These are phyloP conservation scores for Calycina herbarum DNA, from an alignment of 2,329 filamentous ascomycete genomes.

Conservation along the genomic window DNA sequence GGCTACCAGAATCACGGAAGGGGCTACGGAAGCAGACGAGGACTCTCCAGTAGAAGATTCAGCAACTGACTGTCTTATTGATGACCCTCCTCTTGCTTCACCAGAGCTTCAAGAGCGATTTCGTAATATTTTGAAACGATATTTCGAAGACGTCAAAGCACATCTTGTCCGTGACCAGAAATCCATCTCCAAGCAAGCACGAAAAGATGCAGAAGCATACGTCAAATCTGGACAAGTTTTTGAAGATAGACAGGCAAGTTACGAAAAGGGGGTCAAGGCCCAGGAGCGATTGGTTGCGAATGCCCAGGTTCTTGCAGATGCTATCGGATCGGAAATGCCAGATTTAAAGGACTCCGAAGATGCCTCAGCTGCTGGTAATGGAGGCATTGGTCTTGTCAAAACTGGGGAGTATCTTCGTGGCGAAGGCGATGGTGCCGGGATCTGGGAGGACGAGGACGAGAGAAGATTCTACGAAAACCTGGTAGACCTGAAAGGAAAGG, in stretches of 20 bases:
- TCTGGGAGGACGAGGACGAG: conserved; percentile 99
- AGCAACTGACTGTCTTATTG: conserved; percentile 44
- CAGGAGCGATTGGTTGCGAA: conserved; percentile 90
- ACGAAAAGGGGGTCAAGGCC: conserved; percentile 88
- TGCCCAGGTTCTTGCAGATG: conserved; percentile 87
- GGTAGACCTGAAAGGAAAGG: conserved; percentile 91
- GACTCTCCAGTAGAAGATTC: conserved; percentile 52
- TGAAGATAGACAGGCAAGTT: conserved; percentile 92
- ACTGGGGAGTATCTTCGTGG: conserved; percentile 89
- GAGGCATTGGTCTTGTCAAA: conserved; percentile 89
- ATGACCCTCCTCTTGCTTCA: conserved; percentile 73
- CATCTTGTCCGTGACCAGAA: conserved; percentile 93
- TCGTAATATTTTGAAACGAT: conserved; percentile 78
- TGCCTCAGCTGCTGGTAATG: conserved; percentile 62
- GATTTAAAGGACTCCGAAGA: conserved; percentile 83
- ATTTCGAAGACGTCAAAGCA: conserved; percentile 88
- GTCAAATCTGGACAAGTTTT: conserved; percentile 98
- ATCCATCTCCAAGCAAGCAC: conserved; percentile 79
- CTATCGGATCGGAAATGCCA: conserved; percentile 88
- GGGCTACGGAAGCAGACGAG: conserved; percentile 46
- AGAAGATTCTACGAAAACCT: conserved; percentile 97
- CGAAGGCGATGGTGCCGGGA: conserved; percentile 85
- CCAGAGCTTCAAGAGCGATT: conserved; percentile 83
- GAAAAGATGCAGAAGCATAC: conserved; percentile 95
- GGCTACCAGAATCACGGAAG: conserved; percentile 50